Evolutionary conservation across 495 filamentous ascomycete genomes (phyloP).

Genomic region (Tirmania nivea): DNA sequence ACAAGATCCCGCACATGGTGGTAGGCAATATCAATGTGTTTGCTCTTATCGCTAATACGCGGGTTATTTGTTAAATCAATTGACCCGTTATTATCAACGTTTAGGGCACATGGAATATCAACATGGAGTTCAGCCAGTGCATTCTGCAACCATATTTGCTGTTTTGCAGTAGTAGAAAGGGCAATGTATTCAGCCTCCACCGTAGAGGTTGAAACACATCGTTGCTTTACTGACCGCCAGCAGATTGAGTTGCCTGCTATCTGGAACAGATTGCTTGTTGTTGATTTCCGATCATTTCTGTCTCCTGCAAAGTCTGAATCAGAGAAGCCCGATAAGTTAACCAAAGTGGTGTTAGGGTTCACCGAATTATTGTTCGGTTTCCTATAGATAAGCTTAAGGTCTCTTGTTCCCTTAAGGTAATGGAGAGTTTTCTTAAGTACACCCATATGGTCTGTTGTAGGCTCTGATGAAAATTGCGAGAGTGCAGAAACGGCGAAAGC

Average conservation of each 20-base stretch:
- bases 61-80: background rate
- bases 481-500: slow-evolving; percentile 2
- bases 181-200: slow-evolving; percentile 4
- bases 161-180: background rate
- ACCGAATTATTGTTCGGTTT: background rate
- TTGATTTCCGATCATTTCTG: background rate
- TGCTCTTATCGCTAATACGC: background rate
- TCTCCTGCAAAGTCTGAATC: background rate
- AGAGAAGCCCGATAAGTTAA: background rate
- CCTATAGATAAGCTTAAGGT: no score
- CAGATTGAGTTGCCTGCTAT: background rate
- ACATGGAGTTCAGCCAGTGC: background rate
- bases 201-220: background rate
- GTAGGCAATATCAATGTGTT: background rate
- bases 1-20: background rate
- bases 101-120: background rate
- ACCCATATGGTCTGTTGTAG: background rate
- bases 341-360: no score
- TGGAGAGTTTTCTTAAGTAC: no score
- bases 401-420: no score
- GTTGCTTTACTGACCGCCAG: slow-evolving; percentile 1
- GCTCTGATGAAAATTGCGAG: slow-evolving; percentile 3
- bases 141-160: slow-evolving; percentile 1
- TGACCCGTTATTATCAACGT: no score
- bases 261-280: slow-evolving; percentile 1